Conservation (phyloP, 352 stramenopile species). For the Globisporangium acanthophoron region DNA sequence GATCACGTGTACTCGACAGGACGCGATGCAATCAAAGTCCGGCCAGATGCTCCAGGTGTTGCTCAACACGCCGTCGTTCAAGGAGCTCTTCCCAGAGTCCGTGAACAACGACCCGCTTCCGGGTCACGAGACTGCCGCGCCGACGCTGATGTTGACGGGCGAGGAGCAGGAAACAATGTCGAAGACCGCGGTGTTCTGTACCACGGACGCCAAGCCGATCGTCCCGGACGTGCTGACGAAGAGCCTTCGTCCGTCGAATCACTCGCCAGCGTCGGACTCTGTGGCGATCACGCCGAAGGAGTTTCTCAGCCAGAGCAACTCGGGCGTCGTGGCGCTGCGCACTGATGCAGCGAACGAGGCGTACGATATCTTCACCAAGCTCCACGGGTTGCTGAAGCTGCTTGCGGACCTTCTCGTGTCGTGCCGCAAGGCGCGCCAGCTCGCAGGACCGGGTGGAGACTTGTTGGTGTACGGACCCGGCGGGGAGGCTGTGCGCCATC, state of each 20-base stretch:
- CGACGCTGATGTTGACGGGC: constrained; percentile 55
- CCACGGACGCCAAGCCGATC: constrained; percentile 54
- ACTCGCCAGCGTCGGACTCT: constrained; percentile 34
- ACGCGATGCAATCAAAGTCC: constrained; percentile 81
- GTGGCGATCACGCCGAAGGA: constrained; percentile 46
- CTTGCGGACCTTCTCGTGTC: constrained; percentile 79
- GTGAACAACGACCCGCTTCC: constrained; percentile 22
- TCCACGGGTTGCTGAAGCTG: constrained; percentile 77
- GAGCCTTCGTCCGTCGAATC: constrained; percentile 12
- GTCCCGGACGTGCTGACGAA: constrained; percentile 57
- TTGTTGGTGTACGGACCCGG: constrained; percentile 81
- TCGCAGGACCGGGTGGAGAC: constrained; percentile 74
- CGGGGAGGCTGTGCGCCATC: constrained; percentile 69
- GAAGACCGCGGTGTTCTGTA: constrained; percentile 64
- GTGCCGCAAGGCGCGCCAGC: constrained; percentile 74
- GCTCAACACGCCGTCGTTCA: constrained; percentile 78
- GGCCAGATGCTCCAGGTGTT: constrained; percentile 81
- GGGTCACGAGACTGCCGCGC: constrained; percentile 34
- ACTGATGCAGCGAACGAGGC: constrained; percentile 51
- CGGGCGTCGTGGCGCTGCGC: constrained; percentile 61
- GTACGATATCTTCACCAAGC: constrained; percentile 67
- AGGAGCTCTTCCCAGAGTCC: constrained; percentile 57
- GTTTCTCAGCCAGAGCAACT: constrained; percentile 69
- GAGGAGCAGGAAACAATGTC: constrained; percentile 72
- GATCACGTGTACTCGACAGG: constrained; percentile 13